phyloP scores from a whole-genome alignment of 225 moss, liverwort and hornwort species.

The Climacium dendroides region DNA sequence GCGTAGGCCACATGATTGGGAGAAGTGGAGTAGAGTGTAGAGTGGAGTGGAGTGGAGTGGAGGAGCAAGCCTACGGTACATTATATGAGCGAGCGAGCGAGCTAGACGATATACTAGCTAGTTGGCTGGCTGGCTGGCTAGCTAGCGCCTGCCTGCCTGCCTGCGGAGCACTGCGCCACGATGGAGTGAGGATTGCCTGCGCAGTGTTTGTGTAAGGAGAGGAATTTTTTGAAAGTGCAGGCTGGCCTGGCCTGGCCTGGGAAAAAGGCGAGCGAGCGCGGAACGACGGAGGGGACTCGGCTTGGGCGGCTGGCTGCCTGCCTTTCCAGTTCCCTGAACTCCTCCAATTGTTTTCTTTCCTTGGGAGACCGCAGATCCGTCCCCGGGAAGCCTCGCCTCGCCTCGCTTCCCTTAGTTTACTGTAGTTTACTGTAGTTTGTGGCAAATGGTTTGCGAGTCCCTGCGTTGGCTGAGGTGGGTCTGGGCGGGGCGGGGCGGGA shows the following conservation, averaged over 20 bases:
- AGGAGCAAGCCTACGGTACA: not conserved
- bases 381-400: not conserved
- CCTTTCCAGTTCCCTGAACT: not conserved
- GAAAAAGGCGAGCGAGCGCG: not conserved
- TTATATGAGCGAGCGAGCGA: not conserved
- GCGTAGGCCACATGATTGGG: not conserved
- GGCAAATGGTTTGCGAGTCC: not conserved
- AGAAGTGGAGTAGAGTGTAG: not conserved
- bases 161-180: not conserved
- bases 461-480: not conserved
- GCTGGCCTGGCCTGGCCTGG: not conserved
- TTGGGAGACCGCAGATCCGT: not conserved
- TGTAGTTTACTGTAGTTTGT: too few species aligned
- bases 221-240: not conserved
- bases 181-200: not conserved
- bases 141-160: not conserved
- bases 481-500: too few species aligned
- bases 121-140: too few species aligned
- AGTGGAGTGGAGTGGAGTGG: not conserved
- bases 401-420: too few species aligned
- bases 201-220: not conserved
- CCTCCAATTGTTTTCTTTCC: not conserved
- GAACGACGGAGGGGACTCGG: not conserved
- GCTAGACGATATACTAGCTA: too few species aligned
- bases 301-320: not conserved